Evolutionary conservation across 805 yeast genomes (phyloP).

Genomic region (Wickerhamomyces hampshirensis): DNA sequence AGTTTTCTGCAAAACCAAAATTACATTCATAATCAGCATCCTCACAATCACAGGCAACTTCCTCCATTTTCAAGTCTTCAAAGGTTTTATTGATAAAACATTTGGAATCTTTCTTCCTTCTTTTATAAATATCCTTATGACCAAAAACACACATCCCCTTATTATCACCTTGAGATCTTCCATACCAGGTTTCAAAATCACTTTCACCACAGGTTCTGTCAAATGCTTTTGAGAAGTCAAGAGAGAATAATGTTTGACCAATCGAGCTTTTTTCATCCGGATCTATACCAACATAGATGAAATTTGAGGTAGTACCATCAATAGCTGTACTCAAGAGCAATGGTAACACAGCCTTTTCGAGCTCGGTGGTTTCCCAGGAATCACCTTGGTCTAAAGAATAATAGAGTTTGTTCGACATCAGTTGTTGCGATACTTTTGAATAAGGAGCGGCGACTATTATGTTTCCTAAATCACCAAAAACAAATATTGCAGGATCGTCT

Average conservation of each 20-base stretch:
- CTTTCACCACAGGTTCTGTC: constrained; percentile 32
- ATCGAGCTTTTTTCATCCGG: constrained; percentile 5
- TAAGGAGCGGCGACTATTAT: constrained; percentile 50
- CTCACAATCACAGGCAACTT: constrained; percentile 60
- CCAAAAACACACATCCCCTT: constrained; percentile 61
- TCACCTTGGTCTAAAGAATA: constrained; percentile 75
- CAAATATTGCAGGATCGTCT: constrained; percentile 46
- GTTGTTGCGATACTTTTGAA: constrained; percentile 24
- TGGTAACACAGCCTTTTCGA: constrained; percentile 43
- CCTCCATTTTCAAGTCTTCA: constrained; percentile 36
- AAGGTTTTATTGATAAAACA: constrained; percentile 45
- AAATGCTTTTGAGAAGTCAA: constrained; percentile 61
- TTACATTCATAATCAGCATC: constrained; percentile 68
- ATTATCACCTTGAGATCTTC: constrained; percentile 33
- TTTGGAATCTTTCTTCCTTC: constrained; percentile 64
- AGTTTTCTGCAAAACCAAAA: constrained; percentile 39
- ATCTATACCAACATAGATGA: constrained; percentile 46
- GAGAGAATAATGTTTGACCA: constrained; percentile 23
- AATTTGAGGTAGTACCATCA: constrained; percentile 67
- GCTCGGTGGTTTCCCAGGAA: constrained; percentile 49
- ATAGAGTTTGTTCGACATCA: constrained; percentile 30
- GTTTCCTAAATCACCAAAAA: constrained; percentile 79
- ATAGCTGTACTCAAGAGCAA: constrained; percentile 47
- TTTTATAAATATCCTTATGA: constrained; percentile 51
- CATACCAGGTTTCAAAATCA: constrained; percentile 66